Base-by-base conservation (phyloP, 2,329 filamentous ascomycete genomes). In the Diplodia mutila region DNA sequence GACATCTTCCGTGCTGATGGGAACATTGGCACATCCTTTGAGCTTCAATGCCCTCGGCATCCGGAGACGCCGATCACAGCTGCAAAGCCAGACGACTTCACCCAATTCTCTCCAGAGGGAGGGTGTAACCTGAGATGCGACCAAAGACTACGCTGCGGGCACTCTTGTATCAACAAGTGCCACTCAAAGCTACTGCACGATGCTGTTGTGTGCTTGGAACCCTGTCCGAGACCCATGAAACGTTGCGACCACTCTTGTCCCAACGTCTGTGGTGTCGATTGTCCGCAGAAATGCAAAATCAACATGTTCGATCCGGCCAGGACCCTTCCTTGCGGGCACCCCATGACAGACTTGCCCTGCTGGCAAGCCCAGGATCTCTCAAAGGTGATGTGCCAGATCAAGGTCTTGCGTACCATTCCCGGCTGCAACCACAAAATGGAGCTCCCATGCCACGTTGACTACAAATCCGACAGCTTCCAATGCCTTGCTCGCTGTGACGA, bases 351-450 rank as follows among this genome's bases (percentile, higher is more conserved):
- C 6, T 61, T 78, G 3, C 32, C 37, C 7, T 75, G 73, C 55
- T 61, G 72, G 54, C 52, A 65, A 21, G 57, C 71, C 11, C 85
- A 87, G 69, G 70, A 86, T 11, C 79, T 80, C 0, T 70, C 73
- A 0, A 69, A 67, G 0, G 82, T 91, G 21, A n/a, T 46, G 0
- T 93, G 90, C 75, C 65, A 73, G 0, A 73, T 76, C 2, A 53
- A 55, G 0, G 83, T 90, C 0, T 53, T 79, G 12, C 85, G 83
- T 65, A 75, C 66, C 0, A 81, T 91, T 0, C 81, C 84, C 0
- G 80, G 79, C 0, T 92, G 90, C 72, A 73, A 76, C 0, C 90
- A 93, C 73, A 72, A 65, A 0, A 78, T 89, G 0, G 71, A 65
- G 0, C 78, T 88, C 1, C 70, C 74, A 6, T 92, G 90, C 72